Base-by-base conservation (phyloP, 1,284 basidiomycete species). In the Pseudozyma tsukubaensis region DNA sequence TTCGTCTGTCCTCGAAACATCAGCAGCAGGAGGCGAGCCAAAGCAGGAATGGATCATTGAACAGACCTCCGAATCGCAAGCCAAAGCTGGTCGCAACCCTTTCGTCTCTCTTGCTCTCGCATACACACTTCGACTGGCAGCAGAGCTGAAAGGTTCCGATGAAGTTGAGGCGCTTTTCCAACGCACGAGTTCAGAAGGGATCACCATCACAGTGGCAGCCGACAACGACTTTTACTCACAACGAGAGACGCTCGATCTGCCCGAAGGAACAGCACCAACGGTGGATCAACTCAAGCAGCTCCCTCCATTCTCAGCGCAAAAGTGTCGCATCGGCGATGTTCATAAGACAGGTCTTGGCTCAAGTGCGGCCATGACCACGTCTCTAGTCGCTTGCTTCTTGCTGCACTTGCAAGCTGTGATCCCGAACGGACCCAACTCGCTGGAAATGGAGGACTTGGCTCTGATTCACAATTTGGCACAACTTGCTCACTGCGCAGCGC, bases 161-260 rank as follows among this genome's bases (percentile, higher is more conserved):
- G 72, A 50, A 36, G 51, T 66, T 6, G 59, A 34, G 29, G 9
- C 39, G 0, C 35, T 56, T 13, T 68, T 67, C 34, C 50, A 34
- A 14, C 57, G 50, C 4, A 60, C 6, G 89, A 32, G 52, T 0
- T 39, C 57, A 8, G 39, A 52, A 36, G 90, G 54, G 86, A 94
- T 72, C 88, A 92, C 78, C 89, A 74, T 98, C 68, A 89, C 89
- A 35, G 92, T 98, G 60, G 89, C 91, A 19, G 97, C 93, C 6
- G 94, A 94, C 85, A 99, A 99, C 82, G 97, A 98, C 85, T 99
- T 98, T 80, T 99, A 99, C 86, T 97, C 94, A 2, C 96, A 99
- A 83, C 88, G 91, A 61, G 89, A 90, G 59, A 91, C 93, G 18
- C 67, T 66, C 63, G 34, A 53, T 14, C 54, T 64, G 2, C 50